Conservation (phyloP, 495 filamentous ascomycete species). For the Elasticomyces elasticus region DNA sequence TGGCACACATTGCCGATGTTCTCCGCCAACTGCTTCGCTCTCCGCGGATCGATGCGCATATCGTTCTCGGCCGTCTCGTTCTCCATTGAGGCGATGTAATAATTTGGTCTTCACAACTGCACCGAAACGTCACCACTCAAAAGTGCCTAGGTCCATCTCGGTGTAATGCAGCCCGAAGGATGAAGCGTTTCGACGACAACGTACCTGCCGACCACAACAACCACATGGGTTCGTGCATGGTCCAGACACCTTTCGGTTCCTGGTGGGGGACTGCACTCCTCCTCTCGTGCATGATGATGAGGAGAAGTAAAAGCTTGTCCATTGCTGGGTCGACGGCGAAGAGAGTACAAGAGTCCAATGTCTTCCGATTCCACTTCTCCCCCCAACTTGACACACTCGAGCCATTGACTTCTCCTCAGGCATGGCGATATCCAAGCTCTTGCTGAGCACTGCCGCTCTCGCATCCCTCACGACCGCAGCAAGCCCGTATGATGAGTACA, state of each 20-base stretch:
- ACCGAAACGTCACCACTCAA: neutral
- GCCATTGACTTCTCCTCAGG: neutral
- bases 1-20: constrained; percentile 27
- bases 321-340: too few relatives aligned
- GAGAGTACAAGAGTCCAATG: neutral
- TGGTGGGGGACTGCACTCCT: neutral
- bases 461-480: constrained; percentile 1
- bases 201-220: neutral
- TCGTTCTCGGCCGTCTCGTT: neutral
- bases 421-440: too few relatives aligned
- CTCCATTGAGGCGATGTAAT: neutral
- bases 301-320: too few relatives aligned
- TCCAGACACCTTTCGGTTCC: neutral
- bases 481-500: constrained; percentile 30
- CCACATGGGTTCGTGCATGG: too few relatives aligned
- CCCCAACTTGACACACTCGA: neutral
- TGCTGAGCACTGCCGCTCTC: neutral
- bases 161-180: neutral
- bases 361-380: neutral
- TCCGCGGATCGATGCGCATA: constrained; percentile 30
- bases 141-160: neutral
- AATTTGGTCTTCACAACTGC: neutral
- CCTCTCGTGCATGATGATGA: too few relatives aligned
- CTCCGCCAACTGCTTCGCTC: constrained; percentile 28
- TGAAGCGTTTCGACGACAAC: neutral